Evolutionary conservation across 1,284 basidiomycete species (phyloP).

Genomic region (Heliocybe sulcata): DNA sequence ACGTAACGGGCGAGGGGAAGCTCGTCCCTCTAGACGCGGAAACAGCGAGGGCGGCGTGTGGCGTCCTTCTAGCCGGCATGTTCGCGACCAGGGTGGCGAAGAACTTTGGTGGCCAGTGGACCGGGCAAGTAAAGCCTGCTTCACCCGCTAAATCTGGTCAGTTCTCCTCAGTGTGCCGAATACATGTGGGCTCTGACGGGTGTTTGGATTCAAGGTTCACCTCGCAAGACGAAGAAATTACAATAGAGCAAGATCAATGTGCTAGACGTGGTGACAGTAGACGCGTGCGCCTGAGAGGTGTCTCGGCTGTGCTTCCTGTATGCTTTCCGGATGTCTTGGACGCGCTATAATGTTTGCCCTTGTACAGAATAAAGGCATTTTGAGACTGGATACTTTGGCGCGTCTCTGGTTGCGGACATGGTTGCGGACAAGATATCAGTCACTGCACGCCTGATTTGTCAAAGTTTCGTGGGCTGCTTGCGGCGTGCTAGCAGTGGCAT

Average conservation of each 20-base stretch:
- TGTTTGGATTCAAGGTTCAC: neutral
- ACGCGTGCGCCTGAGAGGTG: too few species aligned
- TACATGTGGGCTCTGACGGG: neutral
- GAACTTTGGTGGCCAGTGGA: constrained; percentile 35
- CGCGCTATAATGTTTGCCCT: too few species aligned
- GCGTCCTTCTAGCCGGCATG: constrained; percentile 45
- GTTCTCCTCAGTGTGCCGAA: neutral
- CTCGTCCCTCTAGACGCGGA: constrained; percentile 47
- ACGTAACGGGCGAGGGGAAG: constrained; percentile 20
- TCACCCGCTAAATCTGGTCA: neutral
- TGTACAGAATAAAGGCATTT: too few species aligned
- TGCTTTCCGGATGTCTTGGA: too few species aligned
- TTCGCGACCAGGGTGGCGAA: constrained; percentile 51
- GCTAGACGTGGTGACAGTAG: too few species aligned
- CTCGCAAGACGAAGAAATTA: neutral
- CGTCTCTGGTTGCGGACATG: too few species aligned
- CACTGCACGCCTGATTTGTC: too few species aligned
- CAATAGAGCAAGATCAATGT: neutral
- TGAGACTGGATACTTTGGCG: too few species aligned
- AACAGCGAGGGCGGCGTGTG: constrained; percentile 61
- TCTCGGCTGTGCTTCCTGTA: too few species aligned
- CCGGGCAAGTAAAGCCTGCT: constrained; percentile 9
- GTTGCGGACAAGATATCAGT: too few species aligned
- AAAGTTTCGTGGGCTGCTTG: too few species aligned
- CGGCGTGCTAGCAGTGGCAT: too few species aligned